Evolutionary conservation across 768 basidiomycete genomes (phyloP), one percentile per base, ranked within the genome.

Genomic region (Coprinopsis strossmayeri): DNA sequence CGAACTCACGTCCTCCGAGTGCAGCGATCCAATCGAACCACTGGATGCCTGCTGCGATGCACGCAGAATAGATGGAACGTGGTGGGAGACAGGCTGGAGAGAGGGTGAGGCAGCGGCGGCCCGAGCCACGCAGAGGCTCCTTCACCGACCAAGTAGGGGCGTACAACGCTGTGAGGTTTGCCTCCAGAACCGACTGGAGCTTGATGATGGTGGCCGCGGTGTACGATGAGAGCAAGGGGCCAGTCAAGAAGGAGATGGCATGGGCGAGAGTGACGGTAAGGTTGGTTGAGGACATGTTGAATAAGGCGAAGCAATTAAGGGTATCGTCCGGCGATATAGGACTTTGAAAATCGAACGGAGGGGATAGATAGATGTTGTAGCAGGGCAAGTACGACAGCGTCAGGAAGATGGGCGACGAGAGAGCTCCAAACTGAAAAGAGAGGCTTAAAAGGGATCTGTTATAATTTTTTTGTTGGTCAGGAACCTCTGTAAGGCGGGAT

Each of bases 21-120:
- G 76, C 69, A 39, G 72, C 56, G 46, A 88, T 85, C 88, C 88
- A 91, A 61, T 86, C 79, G 50, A 81, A 81, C 88, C 88, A 91
- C 58, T 86, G 82, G 26, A 90, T 73, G 50, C 78, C 78, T 32
- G 83, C 71, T 20, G 79, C 70, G 47, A 81, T 68, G 64, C 87
- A 89, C 12, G 87, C 82, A 46, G 78, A 66, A 67, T 87, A 81
- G 58, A 90, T 71, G 56, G 79, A 69, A 34, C 82, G 79, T 37
- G 88, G 87, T 20, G 88, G 88, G 1, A 81, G 73, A 57, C 78
- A 77, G 53, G 66, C 59, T 10, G 85, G 85, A 3, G 87, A 83
- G 47, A 91, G 74, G 46, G 83, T 75, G 56, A 89, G 78, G 68
- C 81, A 84, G 58, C 87, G 84, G 49, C 80, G 81, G 43, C 80